These are phyloP conservation scores for Ustilago sp. DNA, from an alignment of 1,284 basidiomycete genomes.

Conservation along the genomic window DNA sequence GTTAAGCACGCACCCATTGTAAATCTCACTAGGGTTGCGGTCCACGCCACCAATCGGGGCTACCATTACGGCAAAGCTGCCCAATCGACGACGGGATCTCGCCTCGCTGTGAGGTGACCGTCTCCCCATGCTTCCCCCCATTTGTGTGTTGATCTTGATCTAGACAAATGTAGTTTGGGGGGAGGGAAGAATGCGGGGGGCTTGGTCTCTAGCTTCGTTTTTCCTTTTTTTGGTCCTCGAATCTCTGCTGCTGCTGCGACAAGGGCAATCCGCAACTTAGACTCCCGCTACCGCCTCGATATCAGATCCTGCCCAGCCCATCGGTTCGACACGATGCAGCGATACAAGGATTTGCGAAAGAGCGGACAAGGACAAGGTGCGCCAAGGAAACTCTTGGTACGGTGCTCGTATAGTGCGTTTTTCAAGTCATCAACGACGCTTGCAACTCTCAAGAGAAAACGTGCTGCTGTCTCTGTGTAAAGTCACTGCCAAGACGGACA, in stretches of 20 bases:
- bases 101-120: constrained; percentile 48
- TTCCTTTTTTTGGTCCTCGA: constrained; percentile 3
- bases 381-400: constrained; percentile 40
- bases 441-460: constrained; percentile 11
- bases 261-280: constrained; percentile 32
- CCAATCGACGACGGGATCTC: constrained; percentile 52
- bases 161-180: constrained; percentile 25
- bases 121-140: constrained; percentile 39
- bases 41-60: constrained; percentile 47
- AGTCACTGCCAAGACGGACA: neutral
- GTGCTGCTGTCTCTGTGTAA: neutral
- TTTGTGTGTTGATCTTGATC: constrained; percentile 18
- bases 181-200: constrained; percentile 8
- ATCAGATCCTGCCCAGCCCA: constrained; percentile 24
- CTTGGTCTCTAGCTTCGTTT: constrained; percentile 32
- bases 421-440: constrained; percentile 41
- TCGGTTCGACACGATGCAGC: constrained; percentile 30
- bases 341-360: constrained; percentile 6
- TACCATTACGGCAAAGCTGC: constrained; percentile 35
- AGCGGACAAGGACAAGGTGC: constrained; percentile 12
- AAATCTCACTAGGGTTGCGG: constrained; percentile 47
- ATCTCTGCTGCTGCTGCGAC: constrained; percentile 37
- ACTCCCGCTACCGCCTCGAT: constrained; percentile 1
- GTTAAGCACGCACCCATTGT: constrained; percentile 17
- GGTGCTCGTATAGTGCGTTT: constrained; percentile 20